Conservation (phyloP, 192 early-diverging fungal species). For the Rhizophlyctis rosea region DNA sequence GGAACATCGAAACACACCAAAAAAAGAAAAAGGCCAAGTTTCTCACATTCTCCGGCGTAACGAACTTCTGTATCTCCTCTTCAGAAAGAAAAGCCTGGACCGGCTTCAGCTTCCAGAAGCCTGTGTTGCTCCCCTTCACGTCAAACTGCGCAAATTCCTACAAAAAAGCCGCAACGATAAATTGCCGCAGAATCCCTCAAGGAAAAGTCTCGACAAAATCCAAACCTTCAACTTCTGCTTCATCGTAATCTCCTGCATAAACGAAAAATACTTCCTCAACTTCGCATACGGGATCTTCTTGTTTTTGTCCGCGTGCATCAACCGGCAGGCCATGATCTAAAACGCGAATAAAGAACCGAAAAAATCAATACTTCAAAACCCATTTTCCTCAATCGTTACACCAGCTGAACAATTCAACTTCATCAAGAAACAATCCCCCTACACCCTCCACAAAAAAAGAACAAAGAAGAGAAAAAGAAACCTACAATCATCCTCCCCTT, state of each 20-base stretch:
- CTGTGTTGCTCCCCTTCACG: slow-evolving; percentile 78
- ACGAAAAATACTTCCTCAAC: slow-evolving; percentile 78
- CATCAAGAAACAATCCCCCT: neutral
- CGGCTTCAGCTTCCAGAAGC: slow-evolving; percentile 87
- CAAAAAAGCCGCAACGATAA: slow-evolving; percentile 1
- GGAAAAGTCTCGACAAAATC: too few relatives aligned
- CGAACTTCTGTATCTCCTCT: slow-evolving; percentile 85
- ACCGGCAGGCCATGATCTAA: slow-evolving; percentile 68
- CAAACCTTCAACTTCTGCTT: slow-evolving; percentile 78
- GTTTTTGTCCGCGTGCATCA: slow-evolving; percentile 80
- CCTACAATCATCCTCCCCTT: slow-evolving; percentile 82
- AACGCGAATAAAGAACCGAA: neutral
- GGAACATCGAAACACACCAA: neutral
- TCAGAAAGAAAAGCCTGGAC: slow-evolving; percentile 70
- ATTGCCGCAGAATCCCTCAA: too few relatives aligned
- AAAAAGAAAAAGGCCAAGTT: too few relatives aligned
- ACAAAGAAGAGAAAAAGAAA: neutral
- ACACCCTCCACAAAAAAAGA: slow-evolving; percentile 2
- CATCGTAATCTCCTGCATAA: slow-evolving; percentile 82
- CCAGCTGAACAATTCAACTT: too few relatives aligned
- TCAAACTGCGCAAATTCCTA: slow-evolving; percentile 92
- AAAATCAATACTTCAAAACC: too few relatives aligned
- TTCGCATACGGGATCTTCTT: slow-evolving; percentile 72
- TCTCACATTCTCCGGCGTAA: slow-evolving; percentile 81
- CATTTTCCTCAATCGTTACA: too few relatives aligned